Base-by-base conservation (phyloP, 345 rosid genomes). In the Sonneratia alba region DNA sequence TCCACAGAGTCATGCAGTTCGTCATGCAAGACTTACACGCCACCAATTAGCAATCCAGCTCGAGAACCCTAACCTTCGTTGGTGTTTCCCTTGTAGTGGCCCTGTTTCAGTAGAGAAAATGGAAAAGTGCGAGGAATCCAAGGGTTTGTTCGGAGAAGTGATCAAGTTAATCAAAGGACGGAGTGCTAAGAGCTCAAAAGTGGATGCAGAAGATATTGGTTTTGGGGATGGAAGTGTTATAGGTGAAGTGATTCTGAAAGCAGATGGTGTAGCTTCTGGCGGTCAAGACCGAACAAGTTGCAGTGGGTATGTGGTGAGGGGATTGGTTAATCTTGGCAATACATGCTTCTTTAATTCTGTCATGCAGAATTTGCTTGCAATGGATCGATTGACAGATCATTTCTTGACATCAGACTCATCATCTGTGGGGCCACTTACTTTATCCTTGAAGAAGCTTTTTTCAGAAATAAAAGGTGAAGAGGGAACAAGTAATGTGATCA, bases 281-380 rank as follows among this genome's bases (percentile, higher is more conserved):
- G 72, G 75, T 81, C 51, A 81, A 70, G 88, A 85, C 47, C 63
- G 34, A n/a, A 13, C 3, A 34, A 87, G 73, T 56, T 78, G 79
- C 76, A 85, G 77, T 63, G 81, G 87, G 49, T 91, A 81, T 75
- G 80, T 79, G 59, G 95, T 82, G 42, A 81, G 95, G 74, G 99
- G 99, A 53, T 77, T 96, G 85, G 88, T 80, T 57, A 96, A 96
- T 85, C 97, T 96, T 71, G 99, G 98, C 67, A 96, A 92, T 70
- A 91, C 97, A 55, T 96, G 99, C 84, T 96, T 91, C 83, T 96
- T 96, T 68, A 96, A 96, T 80, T 96, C 99, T 0, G 85, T 96
- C 24, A 78, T 89, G 91, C 99, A 96, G 82, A 96, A 96, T 84
- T 86, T 96, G 76, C 80, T 96, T 48, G 85, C 96, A 9, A 73